These are phyloP conservation scores for Arachis monticola DNA, from an alignment of 331 rosid species.

Conservation along the genomic window DNA sequence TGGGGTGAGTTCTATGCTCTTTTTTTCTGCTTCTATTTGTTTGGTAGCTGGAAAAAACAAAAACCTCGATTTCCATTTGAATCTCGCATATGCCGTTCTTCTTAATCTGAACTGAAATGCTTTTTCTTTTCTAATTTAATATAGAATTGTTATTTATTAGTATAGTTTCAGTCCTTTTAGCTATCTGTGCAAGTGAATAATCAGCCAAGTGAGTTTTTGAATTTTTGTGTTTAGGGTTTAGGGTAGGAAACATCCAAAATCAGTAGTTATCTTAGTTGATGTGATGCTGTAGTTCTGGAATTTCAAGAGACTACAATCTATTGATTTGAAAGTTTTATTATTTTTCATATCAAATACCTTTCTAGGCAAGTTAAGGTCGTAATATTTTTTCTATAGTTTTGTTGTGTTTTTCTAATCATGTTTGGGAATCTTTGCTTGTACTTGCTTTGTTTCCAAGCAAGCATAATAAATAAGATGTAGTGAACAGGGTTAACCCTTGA, in stretches of 20 bases:
- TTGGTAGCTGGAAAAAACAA: constrained; percentile 41
- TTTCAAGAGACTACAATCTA: constrained; percentile 16
- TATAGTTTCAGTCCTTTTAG: constrained; percentile 20
- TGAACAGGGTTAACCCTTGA: constrained; percentile 32
- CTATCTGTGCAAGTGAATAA: constrained; percentile 27
- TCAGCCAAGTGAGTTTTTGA: constrained; percentile 17
- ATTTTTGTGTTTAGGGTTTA: constrained; percentile 8
- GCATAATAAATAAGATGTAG: constrained; percentile 41
- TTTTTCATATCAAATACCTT: constrained; percentile 37
- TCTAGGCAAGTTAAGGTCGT: constrained; percentile 49
- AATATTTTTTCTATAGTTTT: constrained; percentile 30
- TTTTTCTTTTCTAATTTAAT: not conserved
- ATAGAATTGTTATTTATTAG: not conserved
- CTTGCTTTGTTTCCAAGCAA: constrained; percentile 82
- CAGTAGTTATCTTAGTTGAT: not conserved
- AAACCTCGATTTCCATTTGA: constrained; percentile 13
- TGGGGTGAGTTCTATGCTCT: constrained; percentile 60
- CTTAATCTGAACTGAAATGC: constrained; percentile 23
- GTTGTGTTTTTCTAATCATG: constrained; percentile 41
- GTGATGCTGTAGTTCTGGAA: constrained; percentile 36
- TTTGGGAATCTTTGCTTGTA: constrained; percentile 60
- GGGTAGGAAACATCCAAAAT: constrained; percentile 2
- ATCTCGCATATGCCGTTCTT: constrained; percentile 2
- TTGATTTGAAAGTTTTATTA: constrained; percentile 1
- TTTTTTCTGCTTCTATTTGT: constrained; percentile 33